Evolutionary conservation across 306 rosid genomes (phyloP).

Genomic region (Erythrophleum fordii): DNA sequence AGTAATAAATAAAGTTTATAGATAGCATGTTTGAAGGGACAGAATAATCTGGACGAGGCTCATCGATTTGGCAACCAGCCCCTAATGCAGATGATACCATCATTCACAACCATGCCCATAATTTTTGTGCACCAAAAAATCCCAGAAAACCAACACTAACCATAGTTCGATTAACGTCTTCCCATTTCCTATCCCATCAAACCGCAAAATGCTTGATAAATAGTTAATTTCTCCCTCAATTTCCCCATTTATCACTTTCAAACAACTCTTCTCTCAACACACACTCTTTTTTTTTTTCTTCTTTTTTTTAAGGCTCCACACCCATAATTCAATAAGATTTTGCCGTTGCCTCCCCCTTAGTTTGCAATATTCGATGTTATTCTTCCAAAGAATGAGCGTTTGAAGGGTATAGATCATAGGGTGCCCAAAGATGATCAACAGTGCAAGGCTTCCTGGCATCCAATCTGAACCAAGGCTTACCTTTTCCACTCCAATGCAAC

Average conservation of each 20-base stretch:
- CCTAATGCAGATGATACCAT: not conserved
- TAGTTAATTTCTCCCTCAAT: too few species aligned
- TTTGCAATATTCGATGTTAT: not conserved
- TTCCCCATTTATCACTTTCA: too few species aligned
- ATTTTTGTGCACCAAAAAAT: too few species aligned
- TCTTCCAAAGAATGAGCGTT: conserved; percentile 52
- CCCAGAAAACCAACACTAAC: too few species aligned
- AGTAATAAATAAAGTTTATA: too few species aligned
- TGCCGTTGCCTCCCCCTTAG: too few species aligned
- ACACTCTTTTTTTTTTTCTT: too few species aligned
- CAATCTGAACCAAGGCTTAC: conserved; percentile 69
- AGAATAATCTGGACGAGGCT: not conserved
- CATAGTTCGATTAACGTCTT: too few species aligned
- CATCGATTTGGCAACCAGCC: not conserved
- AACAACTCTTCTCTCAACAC: too few species aligned
- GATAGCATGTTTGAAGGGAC: too few species aligned
- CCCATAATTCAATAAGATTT: too few species aligned
- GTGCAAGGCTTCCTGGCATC: conserved; percentile 61
- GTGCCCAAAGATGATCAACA: conserved; percentile 67
- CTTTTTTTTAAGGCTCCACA: too few species aligned
- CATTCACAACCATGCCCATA: not conserved
- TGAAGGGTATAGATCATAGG: conserved; percentile 58
- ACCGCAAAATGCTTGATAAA: not conserved
- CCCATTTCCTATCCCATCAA: not conserved
- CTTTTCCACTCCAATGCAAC: conserved; percentile 71